Evolutionary conservation across 805 yeast genomes (phyloP).

Genomic region (Saccharomycopsis capsularis): DNA sequence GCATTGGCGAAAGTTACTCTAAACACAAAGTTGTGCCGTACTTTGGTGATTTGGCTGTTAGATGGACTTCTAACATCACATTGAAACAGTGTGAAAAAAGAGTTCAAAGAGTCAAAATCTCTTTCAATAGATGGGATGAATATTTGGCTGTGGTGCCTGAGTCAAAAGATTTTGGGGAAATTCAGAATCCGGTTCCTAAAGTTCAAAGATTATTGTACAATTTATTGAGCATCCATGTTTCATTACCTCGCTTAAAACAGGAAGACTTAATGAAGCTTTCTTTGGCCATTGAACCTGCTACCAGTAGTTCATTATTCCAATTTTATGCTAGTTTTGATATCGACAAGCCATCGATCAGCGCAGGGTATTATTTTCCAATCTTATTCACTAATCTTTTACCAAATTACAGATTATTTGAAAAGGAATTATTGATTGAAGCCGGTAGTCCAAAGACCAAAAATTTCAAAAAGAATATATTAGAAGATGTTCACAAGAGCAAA

Average conservation of each 20-base stretch:
- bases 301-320: slow-evolving; percentile 20
- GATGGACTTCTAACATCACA: slow-evolving; percentile 26
- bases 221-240: slow-evolving; percentile 39
- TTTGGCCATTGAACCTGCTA: slow-evolving; percentile 54
- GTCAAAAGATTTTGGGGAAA: slow-evolving; percentile 29
- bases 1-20: slow-evolving; percentile 69
- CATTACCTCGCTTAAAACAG: slow-evolving; percentile 38
- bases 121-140: slow-evolving; percentile 78
- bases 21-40: slow-evolving; percentile 79
- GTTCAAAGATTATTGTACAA: slow-evolving; percentile 37
- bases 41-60: slow-evolving; percentile 77
- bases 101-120: slow-evolving; percentile 59
- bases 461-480: not conserved
- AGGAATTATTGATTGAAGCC: slow-evolving; percentile 46
- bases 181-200: slow-evolving; percentile 27
- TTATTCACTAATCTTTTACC: slow-evolving; percentile 54
- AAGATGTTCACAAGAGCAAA: slow-evolving; percentile 1
- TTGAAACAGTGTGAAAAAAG: slow-evolving; percentile 55
- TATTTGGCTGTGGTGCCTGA: slow-evolving; percentile 48
- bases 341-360: slow-evolving; percentile 30
- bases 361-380: slow-evolving; percentile 60
- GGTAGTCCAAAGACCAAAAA: slow-evolving; percentile 30
- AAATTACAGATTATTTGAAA: slow-evolving; percentile 50
- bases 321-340: slow-evolving; percentile 10
- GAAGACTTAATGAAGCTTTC: slow-evolving; percentile 59